phyloP scores from a whole-genome alignment of 177 flowering plant genomes.

The Vitis hybrid region DNA sequence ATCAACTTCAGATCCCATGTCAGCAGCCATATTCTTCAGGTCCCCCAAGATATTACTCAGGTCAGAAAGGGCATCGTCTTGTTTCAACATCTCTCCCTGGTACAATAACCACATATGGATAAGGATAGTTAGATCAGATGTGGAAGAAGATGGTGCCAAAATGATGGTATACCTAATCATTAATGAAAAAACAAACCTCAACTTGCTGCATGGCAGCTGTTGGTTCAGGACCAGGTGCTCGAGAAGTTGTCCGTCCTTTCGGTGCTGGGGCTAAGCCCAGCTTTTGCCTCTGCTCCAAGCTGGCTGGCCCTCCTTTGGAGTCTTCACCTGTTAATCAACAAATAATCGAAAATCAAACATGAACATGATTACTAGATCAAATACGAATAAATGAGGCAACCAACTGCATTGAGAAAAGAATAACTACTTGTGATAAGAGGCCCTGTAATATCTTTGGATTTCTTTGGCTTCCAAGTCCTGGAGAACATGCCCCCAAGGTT shows the following conservation, averaged over 20 bases:
- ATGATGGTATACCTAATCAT: too few species aligned
- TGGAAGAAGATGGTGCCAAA: too few species aligned
- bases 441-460: slow-evolving; percentile 61
- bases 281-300: slow-evolving; percentile 50
- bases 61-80: slow-evolving; percentile 85
- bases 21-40: slow-evolving; percentile 86
- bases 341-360: slow-evolving; percentile 1
- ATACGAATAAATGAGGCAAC: neutral
- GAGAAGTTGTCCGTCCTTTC: slow-evolving; percentile 34
- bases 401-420: neutral
- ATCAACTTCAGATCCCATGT: slow-evolving; percentile 86
- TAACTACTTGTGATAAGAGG: slow-evolving; percentile 56
- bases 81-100: slow-evolving; percentile 83
- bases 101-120: slow-evolving; percentile 3
- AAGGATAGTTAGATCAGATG: neutral
- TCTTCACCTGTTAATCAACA: slow-evolving; percentile 40
- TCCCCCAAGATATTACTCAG: slow-evolving; percentile 79
- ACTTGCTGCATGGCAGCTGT: slow-evolving; percentile 63
- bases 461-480: slow-evolving; percentile 93
- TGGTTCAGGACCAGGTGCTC: slow-evolving; percentile 51
- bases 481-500: slow-evolving; percentile 92
- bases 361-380: neutral
- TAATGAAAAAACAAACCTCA: slow-evolving; percentile 51
- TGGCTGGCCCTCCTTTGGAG: slow-evolving; percentile 22
- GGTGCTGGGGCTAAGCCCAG: slow-evolving; percentile 48